phyloP scores from a whole-genome alignment of 1,284 basidiomycete genomes.

The Peniophora sp. region DNA sequence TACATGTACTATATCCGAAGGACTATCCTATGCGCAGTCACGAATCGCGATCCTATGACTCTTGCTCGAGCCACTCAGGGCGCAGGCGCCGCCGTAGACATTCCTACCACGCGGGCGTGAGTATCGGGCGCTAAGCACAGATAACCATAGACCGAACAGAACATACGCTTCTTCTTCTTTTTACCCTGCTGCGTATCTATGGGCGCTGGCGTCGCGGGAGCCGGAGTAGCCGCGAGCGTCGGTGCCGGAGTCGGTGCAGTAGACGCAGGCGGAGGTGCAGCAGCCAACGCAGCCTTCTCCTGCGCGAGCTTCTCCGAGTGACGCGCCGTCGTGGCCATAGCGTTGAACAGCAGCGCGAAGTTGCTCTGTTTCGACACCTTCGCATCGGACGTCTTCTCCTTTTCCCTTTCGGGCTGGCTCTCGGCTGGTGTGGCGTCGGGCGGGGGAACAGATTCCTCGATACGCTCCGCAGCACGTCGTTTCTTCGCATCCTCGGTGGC shows the following conservation, averaged over 20 bases:
- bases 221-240: conserved; percentile 36
- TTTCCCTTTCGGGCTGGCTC: conserved; percentile 9
- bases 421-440: conserved; percentile 17
- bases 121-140: too few species aligned
- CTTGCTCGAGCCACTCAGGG: too few species aligned
- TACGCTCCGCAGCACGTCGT: conserved; percentile 24
- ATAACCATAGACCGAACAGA: not conserved
- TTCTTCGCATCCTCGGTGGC: conserved; percentile 37
- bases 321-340: conserved; percentile 67
- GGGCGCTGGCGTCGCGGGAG: conserved; percentile 23
- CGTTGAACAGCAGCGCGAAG: conserved; percentile 52
- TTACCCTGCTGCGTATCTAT: conserved; percentile 46
- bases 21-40: not conserved
- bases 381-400: conserved; percentile 10
- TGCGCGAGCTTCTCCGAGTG: conserved; percentile 25
- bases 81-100: too few species aligned
- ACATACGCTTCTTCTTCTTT: conserved; percentile 64
- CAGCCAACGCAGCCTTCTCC: conserved; percentile 6
- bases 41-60: too few species aligned
- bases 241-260: conserved; percentile 31
- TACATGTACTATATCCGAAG: not conserved
- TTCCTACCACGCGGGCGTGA: too few species aligned
- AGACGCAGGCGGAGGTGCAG: conserved; percentile 21
- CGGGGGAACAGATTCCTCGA: conserved; percentile 15
- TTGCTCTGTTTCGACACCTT: conserved; percentile 58